Evolutionary conservation across 1,284 basidiomycete genomes (phyloP).

Genomic region (Wallemia hederae): DNA sequence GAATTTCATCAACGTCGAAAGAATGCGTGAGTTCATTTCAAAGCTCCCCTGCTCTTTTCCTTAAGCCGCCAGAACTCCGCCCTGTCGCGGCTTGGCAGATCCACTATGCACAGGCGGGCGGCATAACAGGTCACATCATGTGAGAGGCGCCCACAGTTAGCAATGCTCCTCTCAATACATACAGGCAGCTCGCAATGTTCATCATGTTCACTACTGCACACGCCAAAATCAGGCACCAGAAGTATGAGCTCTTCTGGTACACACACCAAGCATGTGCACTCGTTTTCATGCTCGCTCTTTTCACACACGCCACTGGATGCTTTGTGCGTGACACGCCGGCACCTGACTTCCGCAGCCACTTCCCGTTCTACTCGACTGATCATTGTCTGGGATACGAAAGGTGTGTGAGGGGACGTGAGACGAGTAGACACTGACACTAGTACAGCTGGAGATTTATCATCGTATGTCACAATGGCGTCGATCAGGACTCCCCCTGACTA

Average conservation of each 20-base stretch:
- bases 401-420: constrained; percentile 28
- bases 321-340: constrained; percentile 52
- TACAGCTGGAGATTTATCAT: constrained; percentile 39
- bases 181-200: constrained; percentile 5
- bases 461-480: constrained; percentile 5
- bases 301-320: constrained; percentile 64
- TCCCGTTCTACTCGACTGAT: constrained; percentile 53
- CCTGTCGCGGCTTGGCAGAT: constrained; percentile 41
- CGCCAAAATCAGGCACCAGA: constrained; percentile 47
- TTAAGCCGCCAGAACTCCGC: constrained; percentile 32
- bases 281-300: constrained; percentile 66
- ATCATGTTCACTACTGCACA: constrained; percentile 42
- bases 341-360: constrained; percentile 31
- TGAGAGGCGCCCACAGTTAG: neutral
- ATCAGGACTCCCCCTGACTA: neutral
- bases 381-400: constrained; percentile 61
- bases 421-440: neutral
- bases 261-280: constrained; percentile 56
- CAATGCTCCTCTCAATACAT: constrained; percentile 49
- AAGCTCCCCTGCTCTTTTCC: neutral
- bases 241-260: constrained; percentile 80
- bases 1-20: constrained; percentile 50
- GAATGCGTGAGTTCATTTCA: constrained; percentile 5
- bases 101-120: constrained; percentile 56
- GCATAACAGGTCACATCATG: constrained; percentile 52